Conservation (phyloP, 345 rosid genomes). For the Salix koriyanagi region DNA sequence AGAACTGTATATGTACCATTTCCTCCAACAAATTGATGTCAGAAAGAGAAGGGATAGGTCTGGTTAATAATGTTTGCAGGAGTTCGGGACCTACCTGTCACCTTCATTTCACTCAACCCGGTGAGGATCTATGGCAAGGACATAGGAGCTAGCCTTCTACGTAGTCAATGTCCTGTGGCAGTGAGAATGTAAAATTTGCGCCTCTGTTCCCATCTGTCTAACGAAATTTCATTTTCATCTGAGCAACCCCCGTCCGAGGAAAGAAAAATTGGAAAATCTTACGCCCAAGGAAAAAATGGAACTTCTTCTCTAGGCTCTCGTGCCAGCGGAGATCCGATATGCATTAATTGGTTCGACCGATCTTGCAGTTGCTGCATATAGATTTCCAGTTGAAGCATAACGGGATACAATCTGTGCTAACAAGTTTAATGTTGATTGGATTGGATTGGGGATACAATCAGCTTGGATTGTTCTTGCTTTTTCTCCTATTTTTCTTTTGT, state of each 20-base stretch:
- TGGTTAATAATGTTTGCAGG: slow-evolving; percentile 3
- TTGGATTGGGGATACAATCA: neutral
- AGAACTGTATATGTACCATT: neutral
- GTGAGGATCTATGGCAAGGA: slow-evolving; percentile 6
- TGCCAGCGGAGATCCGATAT: neutral
- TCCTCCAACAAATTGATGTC: neutral
- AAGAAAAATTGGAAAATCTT: neutral
- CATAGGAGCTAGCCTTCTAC: slow-evolving; percentile 3
- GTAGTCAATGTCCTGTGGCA: neutral
- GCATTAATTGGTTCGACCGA: neutral
- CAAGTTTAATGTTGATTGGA: neutral
- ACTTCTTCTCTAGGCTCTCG: neutral
- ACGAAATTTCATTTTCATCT: slow-evolving; percentile 21
- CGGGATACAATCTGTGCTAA: neutral
- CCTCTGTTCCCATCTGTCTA: slow-evolving; percentile 14
- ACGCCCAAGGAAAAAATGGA: too few relatives aligned
- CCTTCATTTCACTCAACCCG: slow-evolving; percentile 24
- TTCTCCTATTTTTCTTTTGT: neutral
- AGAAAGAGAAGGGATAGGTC: neutral
- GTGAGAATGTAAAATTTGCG: slow-evolving; percentile 12
- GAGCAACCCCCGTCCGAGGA: neutral
- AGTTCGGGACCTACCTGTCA: slow-evolving; percentile 11
- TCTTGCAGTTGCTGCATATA: neutral
- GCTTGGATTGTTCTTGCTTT: neutral
- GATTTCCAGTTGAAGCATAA: neutral